phyloP scores from a whole-genome alignment of 139 green algal genomes.

The Tetradesmus lagerheimii region DNA sequence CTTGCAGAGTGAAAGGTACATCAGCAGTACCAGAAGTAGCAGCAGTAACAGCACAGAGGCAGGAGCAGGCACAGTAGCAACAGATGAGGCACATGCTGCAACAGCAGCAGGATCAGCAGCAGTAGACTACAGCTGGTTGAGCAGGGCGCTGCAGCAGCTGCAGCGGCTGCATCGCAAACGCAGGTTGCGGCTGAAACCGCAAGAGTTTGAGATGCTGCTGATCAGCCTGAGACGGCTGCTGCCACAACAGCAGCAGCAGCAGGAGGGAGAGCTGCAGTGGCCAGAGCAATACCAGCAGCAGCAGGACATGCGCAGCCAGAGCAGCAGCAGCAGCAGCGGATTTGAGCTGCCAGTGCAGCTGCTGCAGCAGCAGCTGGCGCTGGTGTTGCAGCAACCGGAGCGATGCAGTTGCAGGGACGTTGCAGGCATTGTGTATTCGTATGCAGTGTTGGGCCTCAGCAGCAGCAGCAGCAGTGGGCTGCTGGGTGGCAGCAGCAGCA shows the following conservation, averaged over 20 bases:
- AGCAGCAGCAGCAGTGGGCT: not conserved
- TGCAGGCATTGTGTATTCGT: constrained; percentile 29
- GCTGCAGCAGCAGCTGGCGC: too few relatives aligned
- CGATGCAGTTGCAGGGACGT: constrained; percentile 1
- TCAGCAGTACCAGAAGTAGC: too few relatives aligned
- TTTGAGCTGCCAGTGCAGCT: too few relatives aligned
- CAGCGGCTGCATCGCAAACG: constrained; percentile 3
- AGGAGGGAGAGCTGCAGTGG: not conserved
- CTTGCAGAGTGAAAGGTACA: too few relatives aligned
- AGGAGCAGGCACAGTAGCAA: too few relatives aligned
- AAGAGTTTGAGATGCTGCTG: constrained; percentile 30
- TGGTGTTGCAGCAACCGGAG: too few relatives aligned
- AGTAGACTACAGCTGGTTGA: not conserved
- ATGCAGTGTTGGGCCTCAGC: not conserved
- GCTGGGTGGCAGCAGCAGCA: not conserved
- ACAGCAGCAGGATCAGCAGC: not conserved
- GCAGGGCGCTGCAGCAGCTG: not conserved
- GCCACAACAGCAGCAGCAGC: not conserved
- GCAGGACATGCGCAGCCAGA: not conserved
- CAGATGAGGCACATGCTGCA: too few relatives aligned
- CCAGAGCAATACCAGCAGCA: not conserved
- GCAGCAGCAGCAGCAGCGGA: too few relatives aligned
- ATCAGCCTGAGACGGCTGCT: not conserved
- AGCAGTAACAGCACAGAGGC: too few relatives aligned
- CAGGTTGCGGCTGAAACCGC: not conserved